Evolutionary conservation across 2,329 filamentous ascomycete species (phyloP).

Genomic region (Fusarium sp.): DNA sequence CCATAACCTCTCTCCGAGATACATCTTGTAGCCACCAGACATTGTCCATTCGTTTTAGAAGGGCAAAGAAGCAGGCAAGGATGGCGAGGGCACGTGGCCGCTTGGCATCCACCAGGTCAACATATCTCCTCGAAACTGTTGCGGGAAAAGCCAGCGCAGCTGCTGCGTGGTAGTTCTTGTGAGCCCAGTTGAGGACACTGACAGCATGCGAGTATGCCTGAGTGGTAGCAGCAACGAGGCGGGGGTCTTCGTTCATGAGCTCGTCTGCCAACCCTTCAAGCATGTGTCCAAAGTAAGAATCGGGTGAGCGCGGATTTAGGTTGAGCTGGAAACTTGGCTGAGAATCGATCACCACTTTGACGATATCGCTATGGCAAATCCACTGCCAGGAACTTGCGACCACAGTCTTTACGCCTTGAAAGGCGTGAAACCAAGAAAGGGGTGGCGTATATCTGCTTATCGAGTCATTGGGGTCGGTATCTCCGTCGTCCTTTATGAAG

Average conservation of each 20-base stretch:
- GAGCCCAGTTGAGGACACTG: slow-evolving; percentile 75
- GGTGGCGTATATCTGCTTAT: slow-evolving; percentile 67
- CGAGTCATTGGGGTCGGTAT: slow-evolving; percentile 52
- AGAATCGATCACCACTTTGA: slow-evolving; percentile 72
- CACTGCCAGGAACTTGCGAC: slow-evolving; percentile 74
- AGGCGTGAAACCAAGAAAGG: slow-evolving; percentile 74
- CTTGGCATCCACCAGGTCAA: slow-evolving; percentile 69
- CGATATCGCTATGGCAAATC: slow-evolving; percentile 68
- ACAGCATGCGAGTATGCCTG: slow-evolving; percentile 74
- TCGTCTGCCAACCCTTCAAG: slow-evolving; percentile 70
- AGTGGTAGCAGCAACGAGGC: slow-evolving; percentile 48
- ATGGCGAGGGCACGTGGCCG: slow-evolving; percentile 73
- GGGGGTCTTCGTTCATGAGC: slow-evolving; percentile 53
- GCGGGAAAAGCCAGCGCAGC: slow-evolving; percentile 73
- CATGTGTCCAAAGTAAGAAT: slow-evolving; percentile 72
- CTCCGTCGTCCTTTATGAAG: slow-evolving; percentile 68
- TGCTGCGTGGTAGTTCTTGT: slow-evolving; percentile 69
- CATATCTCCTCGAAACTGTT: slow-evolving; percentile 71
- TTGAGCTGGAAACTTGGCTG: slow-evolving; percentile 73
- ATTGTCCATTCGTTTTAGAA: slow-evolving; percentile 70
- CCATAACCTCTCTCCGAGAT: slow-evolving; percentile 73
- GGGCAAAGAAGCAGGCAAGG: slow-evolving; percentile 74
- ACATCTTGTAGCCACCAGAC: slow-evolving; percentile 80
- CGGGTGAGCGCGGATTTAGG: slow-evolving; percentile 61
- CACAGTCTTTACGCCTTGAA: slow-evolving; percentile 75